Evolutionary conservation across 306 rosid genomes (phyloP), one percentile per base, ranked within the genome.

Genomic region (Glycine latifolia): DNA sequence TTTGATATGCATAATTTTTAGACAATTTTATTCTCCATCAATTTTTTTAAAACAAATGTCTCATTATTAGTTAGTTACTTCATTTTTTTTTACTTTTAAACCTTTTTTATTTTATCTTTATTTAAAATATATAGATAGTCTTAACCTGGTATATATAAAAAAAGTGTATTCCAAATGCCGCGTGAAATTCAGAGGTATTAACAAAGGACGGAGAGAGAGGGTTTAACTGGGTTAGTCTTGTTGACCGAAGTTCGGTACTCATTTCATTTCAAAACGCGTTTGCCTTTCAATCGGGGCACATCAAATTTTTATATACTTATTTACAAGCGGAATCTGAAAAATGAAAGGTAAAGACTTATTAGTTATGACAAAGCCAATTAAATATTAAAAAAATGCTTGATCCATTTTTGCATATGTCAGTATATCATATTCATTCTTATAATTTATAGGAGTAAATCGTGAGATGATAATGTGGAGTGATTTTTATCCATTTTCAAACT

Each of bases 231-330:
- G 5, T 47, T 47, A 11, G 10, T 3, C 5, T 20, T 6, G 39
- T 68, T 68, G 54, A 46, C 37, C 39, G 10, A 46, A 43, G 15
- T 17, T 47, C 4, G 4, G 31, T 0, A 46, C 9, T 61, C 17
- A 2, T 71, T 2, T 71, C 60, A 4, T 37, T 73, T 41, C 20
- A 74, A 74, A 74, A 74, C 79, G 79, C 79, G 79, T 41, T 74
- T 58, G 77, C 78, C 12, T 41, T 53, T 72, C 26, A 39, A 4
- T 11, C 0, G 2, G 41, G 56, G 74, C n/a, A 6, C 73, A 44
- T 44, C 13, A 67, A 65, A 11, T 12, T 33, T 12, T 33, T 61
- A 26, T 31, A 7, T 56, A 10, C 31, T 61, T 26, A 26, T 61
- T 61, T 61, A n/a, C 31, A 31, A 61, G 15, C 3, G 15, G 43